These are phyloP conservation scores for Sclerotinia trifoliorum DNA, from an alignment of 2,329 filamentous ascomycete species.

Conservation along the genomic window DNA sequence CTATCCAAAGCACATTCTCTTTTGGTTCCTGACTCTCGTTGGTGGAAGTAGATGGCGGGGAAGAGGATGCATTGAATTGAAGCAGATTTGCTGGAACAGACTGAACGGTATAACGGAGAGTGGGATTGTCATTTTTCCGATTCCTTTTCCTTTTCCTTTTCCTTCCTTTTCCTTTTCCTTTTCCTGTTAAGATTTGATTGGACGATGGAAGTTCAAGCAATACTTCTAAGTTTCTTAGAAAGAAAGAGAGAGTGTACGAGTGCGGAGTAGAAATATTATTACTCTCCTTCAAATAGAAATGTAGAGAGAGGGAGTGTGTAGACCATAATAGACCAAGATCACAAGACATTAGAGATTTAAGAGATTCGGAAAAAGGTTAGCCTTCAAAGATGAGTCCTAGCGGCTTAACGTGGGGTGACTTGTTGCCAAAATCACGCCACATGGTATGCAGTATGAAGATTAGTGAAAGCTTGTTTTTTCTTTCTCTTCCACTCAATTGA, in stretches of 20 bases:
- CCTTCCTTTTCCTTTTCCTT: no score
- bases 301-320: not conserved
- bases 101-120: slow-evolving; percentile 14
- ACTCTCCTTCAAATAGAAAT: not conserved
- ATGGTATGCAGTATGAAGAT: slow-evolving; percentile 16
- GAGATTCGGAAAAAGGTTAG: slow-evolving; percentile 2
- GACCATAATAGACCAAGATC: not conserved
- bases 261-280: not conserved
- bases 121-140: slow-evolving; percentile 12
- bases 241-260: not conserved
- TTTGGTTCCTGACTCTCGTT: slow-evolving; percentile 14
- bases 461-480: not conserved
- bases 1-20: slow-evolving; percentile 63
- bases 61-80: not conserved
- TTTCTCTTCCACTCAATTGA: not conserved
- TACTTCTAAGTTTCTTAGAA: not conserved
- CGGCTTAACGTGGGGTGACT: slow-evolving; percentile 16
- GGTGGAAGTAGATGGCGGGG: slow-evolving; percentile 1
- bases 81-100: slow-evolving; percentile 9
- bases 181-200: not conserved
- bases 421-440: slow-evolving; percentile 22
- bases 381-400: not conserved
- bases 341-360: slow-evolving; percentile 8
- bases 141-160: not conserved
- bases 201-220: not conserved